Evolutionary conservation across 306 rosid species (phyloP), one percentile per base, ranked within the genome.

Genomic region (Pyrus pyrifolia): DNA sequence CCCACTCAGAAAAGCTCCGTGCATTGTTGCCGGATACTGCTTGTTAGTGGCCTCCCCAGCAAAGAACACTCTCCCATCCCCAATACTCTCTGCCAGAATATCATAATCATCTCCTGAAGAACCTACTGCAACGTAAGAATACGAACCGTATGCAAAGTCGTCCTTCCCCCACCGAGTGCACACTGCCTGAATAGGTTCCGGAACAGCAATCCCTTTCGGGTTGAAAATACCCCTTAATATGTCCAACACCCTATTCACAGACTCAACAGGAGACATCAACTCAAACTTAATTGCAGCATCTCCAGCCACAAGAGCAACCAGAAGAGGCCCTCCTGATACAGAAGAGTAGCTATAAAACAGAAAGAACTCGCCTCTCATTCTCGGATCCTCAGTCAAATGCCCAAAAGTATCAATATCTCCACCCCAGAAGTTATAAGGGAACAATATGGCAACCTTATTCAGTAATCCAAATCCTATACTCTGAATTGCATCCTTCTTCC

Each of bases 101-200:
- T 91, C 98, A 51, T 93, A 93, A 74, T 93, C 98, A 60, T 93
- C 98, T 17, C 96, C 98, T 0, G 96, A 90, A 25, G 98, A 90
- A 14, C 98, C 98, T 46, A 93, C 87, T 14, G 96, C 93, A n/a
- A 93, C 96, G 38, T 93, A 90, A 7, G 98, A 93, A 82, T 93
- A 93, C 3, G 96, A 93, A 22, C 96, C 98, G 11, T 83, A 78
- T 0, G 98, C 77, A 15, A 77, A 93, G 42, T 72, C 85, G 84
- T 93, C 98, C 75, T 89, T 85, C 65, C 98, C 98, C 96, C 98
- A 90, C 70, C 93, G 86, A 76, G 98, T 91, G 85, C 98, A 93
- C 51, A 73, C 86, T 1, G 95, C 91, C 87, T 93, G 94, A 78
- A 91, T 81, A 0, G 94, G 98, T 29, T 91, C 93, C 0, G 98